phyloP scores from a whole-genome alignment of 129 eudicot species.

The Helichrysum umbraculigerum region DNA sequence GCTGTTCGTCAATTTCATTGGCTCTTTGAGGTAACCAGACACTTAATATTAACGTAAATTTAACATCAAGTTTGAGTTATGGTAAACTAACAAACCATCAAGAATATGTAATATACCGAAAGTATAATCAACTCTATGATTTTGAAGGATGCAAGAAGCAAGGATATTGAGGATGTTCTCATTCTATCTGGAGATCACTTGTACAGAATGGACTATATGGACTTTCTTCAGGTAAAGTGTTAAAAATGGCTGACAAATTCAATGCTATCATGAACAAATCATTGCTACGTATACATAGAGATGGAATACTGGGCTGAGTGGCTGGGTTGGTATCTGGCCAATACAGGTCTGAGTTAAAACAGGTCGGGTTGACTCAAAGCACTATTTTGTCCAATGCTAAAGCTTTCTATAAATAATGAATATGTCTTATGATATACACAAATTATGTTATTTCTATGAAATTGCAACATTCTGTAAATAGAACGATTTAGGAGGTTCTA shows the following conservation, averaged over 20 bases:
- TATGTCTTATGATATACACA: background rate
- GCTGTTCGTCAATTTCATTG: conserved; percentile 97
- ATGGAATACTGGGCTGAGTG: background rate
- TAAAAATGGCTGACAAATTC: background rate
- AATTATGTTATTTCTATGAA: background rate
- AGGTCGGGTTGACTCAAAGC: background rate
- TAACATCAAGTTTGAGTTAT: background rate
- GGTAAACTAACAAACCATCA: background rate
- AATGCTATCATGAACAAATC: conserved; percentile 1
- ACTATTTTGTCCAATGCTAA: background rate
- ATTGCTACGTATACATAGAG: background rate
- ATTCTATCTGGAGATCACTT: conserved; percentile 96
- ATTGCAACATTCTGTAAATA: background rate
- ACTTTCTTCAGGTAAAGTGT: conserved; percentile 72
- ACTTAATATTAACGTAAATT: conserved; percentile 1
- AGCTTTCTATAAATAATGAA: background rate
- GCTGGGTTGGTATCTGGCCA: background rate
- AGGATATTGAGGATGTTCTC: conserved; percentile 88
- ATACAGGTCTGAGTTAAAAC: background rate
- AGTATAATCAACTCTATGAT: background rate
- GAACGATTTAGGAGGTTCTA: background rate
- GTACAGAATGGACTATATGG: conserved; percentile 96
- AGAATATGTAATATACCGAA: background rate
- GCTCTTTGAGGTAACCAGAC: conserved; percentile 78
- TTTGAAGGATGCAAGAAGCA: conserved; percentile 90